phyloP scores from a whole-genome alignment of 2,329 filamentous ascomycete species.

The Endoconidiophora polonica region DNA sequence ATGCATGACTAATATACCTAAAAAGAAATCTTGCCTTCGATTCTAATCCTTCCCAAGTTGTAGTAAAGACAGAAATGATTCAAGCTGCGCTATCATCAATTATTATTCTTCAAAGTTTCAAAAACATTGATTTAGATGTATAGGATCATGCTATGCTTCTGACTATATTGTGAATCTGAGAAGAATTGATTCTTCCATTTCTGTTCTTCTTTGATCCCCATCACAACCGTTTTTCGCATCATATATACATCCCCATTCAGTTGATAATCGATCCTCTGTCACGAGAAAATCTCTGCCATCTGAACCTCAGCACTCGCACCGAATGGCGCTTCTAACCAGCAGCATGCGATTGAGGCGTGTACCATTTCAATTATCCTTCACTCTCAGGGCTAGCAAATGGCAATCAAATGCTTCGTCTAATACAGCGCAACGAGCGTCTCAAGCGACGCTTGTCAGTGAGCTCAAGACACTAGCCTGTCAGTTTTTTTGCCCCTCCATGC shows the following conservation, averaged over 20 bases:
- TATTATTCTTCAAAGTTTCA: neutral
- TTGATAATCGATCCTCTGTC: neutral
- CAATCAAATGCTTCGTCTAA: neutral
- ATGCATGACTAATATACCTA: neutral
- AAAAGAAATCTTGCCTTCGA: neutral
- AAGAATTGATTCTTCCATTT: neutral
- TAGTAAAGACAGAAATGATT: neutral
- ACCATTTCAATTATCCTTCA: neutral
- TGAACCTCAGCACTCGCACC: neutral
- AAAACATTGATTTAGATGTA: neutral
- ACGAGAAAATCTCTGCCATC: neutral
- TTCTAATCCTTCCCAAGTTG: neutral
- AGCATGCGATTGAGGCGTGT: neutral
- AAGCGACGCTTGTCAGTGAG: slow-evolving; percentile 7
- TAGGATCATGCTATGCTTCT: neutral
- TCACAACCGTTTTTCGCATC: neutral
- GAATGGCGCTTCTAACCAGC: neutral
- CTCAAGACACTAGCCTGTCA: slow-evolving; percentile 26
- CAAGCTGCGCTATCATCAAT: neutral
- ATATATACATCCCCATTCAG: neutral
- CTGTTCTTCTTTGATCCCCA: neutral
- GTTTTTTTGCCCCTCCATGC: slow-evolving; percentile 14
- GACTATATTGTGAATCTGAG: neutral
- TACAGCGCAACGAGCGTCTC: slow-evolving; percentile 3
- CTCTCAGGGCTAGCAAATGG: neutral